These are phyloP conservation scores for Sphagnum magellanicum DNA, from an alignment of 228 moss, liverwort and hornwort species.

Conservation along the genomic window DNA sequence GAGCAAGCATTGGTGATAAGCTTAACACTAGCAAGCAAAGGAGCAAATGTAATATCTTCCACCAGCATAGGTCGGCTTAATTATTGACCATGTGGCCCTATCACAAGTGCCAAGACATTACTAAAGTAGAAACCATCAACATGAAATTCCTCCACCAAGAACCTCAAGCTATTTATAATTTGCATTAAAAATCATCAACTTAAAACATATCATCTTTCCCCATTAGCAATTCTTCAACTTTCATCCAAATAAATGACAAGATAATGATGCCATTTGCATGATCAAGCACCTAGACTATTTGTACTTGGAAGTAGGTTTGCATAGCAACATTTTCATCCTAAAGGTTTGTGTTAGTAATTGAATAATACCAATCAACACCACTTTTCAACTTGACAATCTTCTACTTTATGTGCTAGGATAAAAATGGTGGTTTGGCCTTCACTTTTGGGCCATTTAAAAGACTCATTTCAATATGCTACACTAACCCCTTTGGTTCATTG, in stretches of 20 bases:
- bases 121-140: conserved; percentile 83
- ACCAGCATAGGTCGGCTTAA: conserved; percentile 84
- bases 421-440: conserved; percentile 65
- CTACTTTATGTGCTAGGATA: conserved; percentile 83
- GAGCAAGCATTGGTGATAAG: conserved; percentile 73
- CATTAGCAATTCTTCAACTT: too few species aligned
- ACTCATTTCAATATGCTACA: conserved; percentile 66
- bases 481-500: conserved; percentile 50
- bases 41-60: conserved; percentile 76
- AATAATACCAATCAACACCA: conserved; percentile 63
- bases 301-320: conserved; percentile 88
- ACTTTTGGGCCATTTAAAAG: conserved; percentile 58
- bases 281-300: too few species aligned
- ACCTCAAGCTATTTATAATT: conserved; percentile 77
- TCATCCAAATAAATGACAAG: too few species aligned
- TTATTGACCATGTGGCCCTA: conserved; percentile 81
- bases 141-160: conserved; percentile 80
- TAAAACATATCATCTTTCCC: too few species aligned
- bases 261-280: too few species aligned
- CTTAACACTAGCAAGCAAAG: conserved; percentile 69
- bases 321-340: conserved; percentile 93
- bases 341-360: conserved; percentile 69
- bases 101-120: conserved; percentile 65
- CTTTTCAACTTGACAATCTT: conserved; percentile 71
- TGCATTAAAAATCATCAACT: too few species aligned